Percentiles rank a stretch among this genome's conserved stretches.
These are phyloP conservation scores for Colletotrichum destructivum DNA, from an alignment of 2,329 filamentous ascomycete genomes.

Conservation along the genomic window DNA sequence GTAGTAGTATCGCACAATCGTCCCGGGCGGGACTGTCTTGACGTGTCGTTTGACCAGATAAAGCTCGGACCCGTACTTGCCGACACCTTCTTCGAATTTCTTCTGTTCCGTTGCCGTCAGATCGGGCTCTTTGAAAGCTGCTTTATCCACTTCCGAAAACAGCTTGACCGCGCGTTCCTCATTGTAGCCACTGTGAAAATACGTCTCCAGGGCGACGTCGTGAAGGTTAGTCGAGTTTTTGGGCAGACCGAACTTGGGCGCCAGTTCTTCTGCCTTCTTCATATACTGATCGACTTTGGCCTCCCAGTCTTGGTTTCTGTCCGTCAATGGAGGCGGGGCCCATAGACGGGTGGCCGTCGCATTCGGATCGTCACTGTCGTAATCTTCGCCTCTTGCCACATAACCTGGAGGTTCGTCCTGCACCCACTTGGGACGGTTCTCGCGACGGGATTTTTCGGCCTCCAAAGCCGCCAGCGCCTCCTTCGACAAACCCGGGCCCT, in stretches of 20 bases:
- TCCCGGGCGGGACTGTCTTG: slow-evolving; percentile 82
- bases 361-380: slow-evolving; percentile 77
- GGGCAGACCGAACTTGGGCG: slow-evolving; percentile 78
- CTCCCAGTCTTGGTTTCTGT: slow-evolving; percentile 74
- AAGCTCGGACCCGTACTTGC: slow-evolving; percentile 92
- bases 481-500: slow-evolving; percentile 83
- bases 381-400: slow-evolving; percentile 85
- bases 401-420: slow-evolving; percentile 93
- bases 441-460: slow-evolving; percentile 83
- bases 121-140: slow-evolving; percentile 87
- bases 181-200: slow-evolving; percentile 82
- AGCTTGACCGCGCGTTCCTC: slow-evolving; percentile 78
- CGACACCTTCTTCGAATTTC: slow-evolving; percentile 91
- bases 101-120: slow-evolving; percentile 84
- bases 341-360: slow-evolving; percentile 85
- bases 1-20: slow-evolving; percentile 95
- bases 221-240: slow-evolving; percentile 87
- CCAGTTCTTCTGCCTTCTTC: slow-evolving; percentile 75
- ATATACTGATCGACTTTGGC: slow-evolving; percentile 79
- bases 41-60: slow-evolving; percentile 87
- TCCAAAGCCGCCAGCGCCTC: slow-evolving; percentile 85
- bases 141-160: slow-evolving; percentile 77
- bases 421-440: slow-evolving; percentile 91
- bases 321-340: slow-evolving; percentile 76
- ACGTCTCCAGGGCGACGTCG: slow-evolving; percentile 83